Evolutionary conservation across 2,329 filamentous ascomycete genomes (phyloP).

Genomic region (Stachybotrys elegans): DNA sequence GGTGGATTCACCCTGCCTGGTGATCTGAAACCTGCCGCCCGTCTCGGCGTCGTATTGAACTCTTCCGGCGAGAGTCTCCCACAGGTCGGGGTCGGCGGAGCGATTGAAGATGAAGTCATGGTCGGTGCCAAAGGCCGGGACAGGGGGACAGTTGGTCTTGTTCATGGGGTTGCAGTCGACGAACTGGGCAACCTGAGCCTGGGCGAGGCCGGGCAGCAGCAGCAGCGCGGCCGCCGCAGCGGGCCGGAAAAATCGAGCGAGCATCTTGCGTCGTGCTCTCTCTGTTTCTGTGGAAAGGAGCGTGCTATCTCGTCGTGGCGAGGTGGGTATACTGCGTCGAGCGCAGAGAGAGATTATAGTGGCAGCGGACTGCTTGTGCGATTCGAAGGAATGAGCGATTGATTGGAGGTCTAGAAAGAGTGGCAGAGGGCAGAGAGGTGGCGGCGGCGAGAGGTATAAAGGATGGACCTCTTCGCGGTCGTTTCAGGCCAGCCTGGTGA

Average conservation of each 20-base stretch:
- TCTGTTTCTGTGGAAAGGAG: not conserved
- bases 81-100: constrained; percentile 42
- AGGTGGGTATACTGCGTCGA: not conserved
- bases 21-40: constrained; percentile 71
- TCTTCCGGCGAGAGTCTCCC: constrained; percentile 63
- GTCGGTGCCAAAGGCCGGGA: constrained; percentile 64
- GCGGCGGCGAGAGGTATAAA: too few relatives aligned
- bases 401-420: too few relatives aligned
- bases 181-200: constrained; percentile 69
- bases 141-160: constrained; percentile 58
- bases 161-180: constrained; percentile 69
- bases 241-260: constrained; percentile 21
- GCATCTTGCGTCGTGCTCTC: constrained; percentile 14
- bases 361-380: too few relatives aligned
- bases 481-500: too few relatives aligned
- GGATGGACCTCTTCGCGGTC: too few relatives aligned
- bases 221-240: constrained; percentile 20
- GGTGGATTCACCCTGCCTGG: constrained; percentile 66
- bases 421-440: too few relatives aligned
- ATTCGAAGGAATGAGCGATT: too few relatives aligned
- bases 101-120: constrained; percentile 61
- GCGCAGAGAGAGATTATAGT: not conserved
- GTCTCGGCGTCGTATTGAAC: constrained; percentile 54
- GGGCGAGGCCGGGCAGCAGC: constrained; percentile 36
- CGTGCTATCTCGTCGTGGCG: too few relatives aligned